Percentiles rank a stretch among this genome's conserved stretches.
Evolutionary conservation across 495 filamentous ascomycete species (phyloP).

Genomic region (Penicillium samsonianum): DNA sequence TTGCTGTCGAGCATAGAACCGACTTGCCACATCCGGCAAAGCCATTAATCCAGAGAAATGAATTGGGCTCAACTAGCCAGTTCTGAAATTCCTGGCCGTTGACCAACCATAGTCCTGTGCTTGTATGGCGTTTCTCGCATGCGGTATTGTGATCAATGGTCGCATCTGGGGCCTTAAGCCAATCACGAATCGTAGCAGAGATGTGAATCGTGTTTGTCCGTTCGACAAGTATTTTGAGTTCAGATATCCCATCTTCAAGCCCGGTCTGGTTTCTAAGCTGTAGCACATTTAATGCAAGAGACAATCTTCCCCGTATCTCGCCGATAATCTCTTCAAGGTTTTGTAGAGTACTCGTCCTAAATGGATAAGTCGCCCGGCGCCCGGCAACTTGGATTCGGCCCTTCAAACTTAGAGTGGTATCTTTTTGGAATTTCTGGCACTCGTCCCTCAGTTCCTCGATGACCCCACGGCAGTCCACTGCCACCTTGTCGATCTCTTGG

Average conservation of each 20-base stretch:
- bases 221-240: slow-evolving; percentile 17
- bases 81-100: slow-evolving; percentile 23
- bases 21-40: slow-evolving; percentile 47
- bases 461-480: slow-evolving; percentile 26
- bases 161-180: slow-evolving; percentile 35
- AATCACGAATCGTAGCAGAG: slow-evolving; percentile 29
- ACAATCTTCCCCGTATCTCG: slow-evolving; percentile 31
- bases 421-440: slow-evolving; percentile 25
- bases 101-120: slow-evolving; percentile 38
- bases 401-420: slow-evolving; percentile 11
- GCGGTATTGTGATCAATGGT: slow-evolving; percentile 32
- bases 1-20: slow-evolving; percentile 39
- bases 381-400: slow-evolving; percentile 15
- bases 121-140: slow-evolving; percentile 25
- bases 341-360: slow-evolving; percentile 33
- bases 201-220: slow-evolving; percentile 23
- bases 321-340: slow-evolving; percentile 36
- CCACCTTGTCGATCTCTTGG: slow-evolving; percentile 22
- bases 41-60: slow-evolving; percentile 43
- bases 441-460: slow-evolving; percentile 34
- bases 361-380: slow-evolving; percentile 32
- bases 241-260: slow-evolving; percentile 21
- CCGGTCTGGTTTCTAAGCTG: slow-evolving; percentile 24
- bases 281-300: slow-evolving; percentile 29
- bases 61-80: slow-evolving; percentile 38